Conservation (phyloP, 2,329 filamentous ascomycete species). For the Aspergillus sp. region DNA sequence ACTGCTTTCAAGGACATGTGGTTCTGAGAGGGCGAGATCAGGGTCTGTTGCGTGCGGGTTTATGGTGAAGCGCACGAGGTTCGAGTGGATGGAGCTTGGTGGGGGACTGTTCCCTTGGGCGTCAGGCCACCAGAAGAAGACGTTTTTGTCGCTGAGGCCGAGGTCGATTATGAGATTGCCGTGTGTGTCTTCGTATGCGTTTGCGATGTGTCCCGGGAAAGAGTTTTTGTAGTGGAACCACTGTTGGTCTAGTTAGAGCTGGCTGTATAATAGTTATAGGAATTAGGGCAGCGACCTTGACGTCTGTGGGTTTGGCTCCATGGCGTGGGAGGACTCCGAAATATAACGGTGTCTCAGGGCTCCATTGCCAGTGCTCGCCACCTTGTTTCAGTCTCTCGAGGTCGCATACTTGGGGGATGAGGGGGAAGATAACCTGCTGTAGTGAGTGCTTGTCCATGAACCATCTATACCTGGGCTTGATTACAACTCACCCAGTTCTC, state of each 20-base stretch:
- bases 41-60: slow-evolving; percentile 23
- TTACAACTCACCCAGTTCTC: slow-evolving; percentile 33
- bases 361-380: slow-evolving; percentile 44
- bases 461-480: background rate
- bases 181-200: slow-evolving; percentile 35
- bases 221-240: slow-evolving; percentile 39
- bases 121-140: slow-evolving; percentile 47
- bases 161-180: slow-evolving; percentile 37
- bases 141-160: slow-evolving; percentile 38
- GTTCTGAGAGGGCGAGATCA: slow-evolving; percentile 18
- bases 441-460: background rate
- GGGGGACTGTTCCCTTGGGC: slow-evolving; percentile 34
- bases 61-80: slow-evolving; percentile 27
- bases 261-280: background rate
- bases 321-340: slow-evolving; percentile 27
- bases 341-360: slow-evolving; percentile 30
- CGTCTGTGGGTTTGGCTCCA: slow-evolving; percentile 29
- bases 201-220: slow-evolving; percentile 39
- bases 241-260: slow-evolving; percentile 13
- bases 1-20: slow-evolving; percentile 19
- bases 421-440: slow-evolving; percentile 38
- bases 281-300: slow-evolving; percentile 23
- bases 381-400: slow-evolving; percentile 40
- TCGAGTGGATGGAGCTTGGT: slow-evolving; percentile 25
- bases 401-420: slow-evolving; percentile 45